Conservation (phyloP, 257 asterid species). For the Paulownia fortunei region DNA sequence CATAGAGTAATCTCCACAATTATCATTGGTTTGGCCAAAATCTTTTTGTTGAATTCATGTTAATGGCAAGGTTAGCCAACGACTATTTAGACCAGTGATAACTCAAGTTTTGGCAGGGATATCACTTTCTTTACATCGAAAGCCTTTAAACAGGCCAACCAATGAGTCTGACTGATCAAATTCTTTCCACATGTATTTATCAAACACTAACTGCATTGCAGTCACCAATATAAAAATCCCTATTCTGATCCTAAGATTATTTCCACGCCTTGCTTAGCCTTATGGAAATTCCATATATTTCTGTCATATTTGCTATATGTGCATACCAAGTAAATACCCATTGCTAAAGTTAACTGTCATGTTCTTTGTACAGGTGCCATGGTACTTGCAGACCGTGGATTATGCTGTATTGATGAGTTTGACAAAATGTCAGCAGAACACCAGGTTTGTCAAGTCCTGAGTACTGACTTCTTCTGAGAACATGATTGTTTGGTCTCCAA, state of each 20-base stretch:
- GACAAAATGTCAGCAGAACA: slow-evolving; percentile 97
- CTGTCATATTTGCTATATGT: background rate
- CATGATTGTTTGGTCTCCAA: slow-evolving; percentile 27
- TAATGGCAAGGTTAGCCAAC: background rate
- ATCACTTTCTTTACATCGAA: slow-evolving; percentile 9
- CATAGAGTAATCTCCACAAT: background rate
- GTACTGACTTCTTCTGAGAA: slow-evolving; percentile 17
- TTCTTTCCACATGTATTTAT: background rate
- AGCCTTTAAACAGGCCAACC: slow-evolving; percentile 23
- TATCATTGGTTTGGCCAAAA: slow-evolving; percentile 14
- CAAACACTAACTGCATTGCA: background rate
- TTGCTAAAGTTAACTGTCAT: slow-evolving; percentile 26
- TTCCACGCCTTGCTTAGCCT: background rate
- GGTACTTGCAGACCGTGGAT: slow-evolving; percentile 98
- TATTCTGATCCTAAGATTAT: background rate
- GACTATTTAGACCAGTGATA: background rate
- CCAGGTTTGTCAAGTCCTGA: slow-evolving; percentile 64
- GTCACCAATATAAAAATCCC: background rate
- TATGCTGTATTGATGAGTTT: slow-evolving; percentile 98
- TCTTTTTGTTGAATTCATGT: background rate
- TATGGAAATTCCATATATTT: background rate
- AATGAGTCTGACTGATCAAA: slow-evolving; percentile 8
- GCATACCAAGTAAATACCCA: slow-evolving; percentile 8
- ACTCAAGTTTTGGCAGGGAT: background rate
- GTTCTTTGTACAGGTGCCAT: slow-evolving; percentile 74